These are phyloP conservation scores for Paradendryphiella salina DNA, from an alignment of 2,329 filamentous ascomycete species.

Conservation along the genomic window DNA sequence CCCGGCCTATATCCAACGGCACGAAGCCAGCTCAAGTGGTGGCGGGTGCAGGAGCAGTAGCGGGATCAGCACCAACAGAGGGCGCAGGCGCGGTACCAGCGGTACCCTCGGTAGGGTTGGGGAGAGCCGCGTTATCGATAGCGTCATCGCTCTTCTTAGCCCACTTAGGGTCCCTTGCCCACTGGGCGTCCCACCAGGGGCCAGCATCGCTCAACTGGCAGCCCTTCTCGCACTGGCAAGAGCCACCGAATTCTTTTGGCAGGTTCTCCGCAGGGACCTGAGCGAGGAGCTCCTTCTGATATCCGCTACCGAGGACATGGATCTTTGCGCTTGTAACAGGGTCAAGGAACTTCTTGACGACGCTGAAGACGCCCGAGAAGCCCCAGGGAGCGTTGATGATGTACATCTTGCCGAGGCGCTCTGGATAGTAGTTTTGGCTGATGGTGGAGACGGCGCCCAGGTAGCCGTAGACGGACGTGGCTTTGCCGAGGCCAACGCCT, in stretches of 20 bases:
- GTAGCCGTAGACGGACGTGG: conserved; percentile 84
- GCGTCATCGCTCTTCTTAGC: conserved; percentile 44
- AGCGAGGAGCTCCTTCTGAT: conserved; percentile 79
- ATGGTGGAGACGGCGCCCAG: conserved; percentile 81
- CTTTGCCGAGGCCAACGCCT: conserved; percentile 82
- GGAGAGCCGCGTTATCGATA: conserved; percentile 41
- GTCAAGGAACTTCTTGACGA: conserved; percentile 93
- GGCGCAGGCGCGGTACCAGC: conserved; percentile 24
- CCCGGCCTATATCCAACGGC: not conserved
- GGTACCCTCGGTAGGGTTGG: conserved; percentile 31
- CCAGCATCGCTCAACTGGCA: conserved; percentile 87
- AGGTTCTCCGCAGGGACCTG: conserved; percentile 91
- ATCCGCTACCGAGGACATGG: conserved; percentile 78
- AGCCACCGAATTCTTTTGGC: conserved; percentile 81
- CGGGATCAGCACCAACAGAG: conserved; percentile 20
- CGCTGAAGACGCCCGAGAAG: conserved; percentile 80
- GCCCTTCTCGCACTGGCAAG: conserved; percentile 78
- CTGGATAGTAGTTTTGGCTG: conserved; percentile 98
- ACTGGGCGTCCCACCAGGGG: conserved; percentile 79
- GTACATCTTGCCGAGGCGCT: conserved; percentile 93
- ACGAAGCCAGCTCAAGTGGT: conserved; percentile 46
- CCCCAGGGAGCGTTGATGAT: conserved; percentile 97
- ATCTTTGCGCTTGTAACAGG: conserved; percentile 97
- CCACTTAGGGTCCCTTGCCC: conserved; percentile 61
- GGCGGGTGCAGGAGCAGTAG: conserved; percentile 16